Percentiles rank a stretch among this genome's conserved stretches.
These are phyloP conservation scores for Cadophora malorum DNA, from an alignment of 2,329 filamentous ascomycete genomes.

Conservation along the genomic window DNA sequence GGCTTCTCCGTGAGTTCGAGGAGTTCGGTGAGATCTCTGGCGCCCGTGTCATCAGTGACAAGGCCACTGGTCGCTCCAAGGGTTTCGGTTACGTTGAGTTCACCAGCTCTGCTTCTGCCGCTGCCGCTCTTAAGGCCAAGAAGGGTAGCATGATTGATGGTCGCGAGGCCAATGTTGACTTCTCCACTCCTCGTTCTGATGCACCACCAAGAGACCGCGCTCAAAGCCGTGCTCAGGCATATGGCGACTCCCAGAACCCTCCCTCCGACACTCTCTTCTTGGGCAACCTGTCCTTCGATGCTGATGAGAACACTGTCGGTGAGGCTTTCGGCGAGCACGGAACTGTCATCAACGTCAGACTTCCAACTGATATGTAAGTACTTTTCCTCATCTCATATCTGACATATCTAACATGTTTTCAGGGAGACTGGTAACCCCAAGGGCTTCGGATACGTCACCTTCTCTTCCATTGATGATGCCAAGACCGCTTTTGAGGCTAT, in stretches of 20 bases:
- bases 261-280: slow-evolving; percentile 74
- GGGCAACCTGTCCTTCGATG: slow-evolving; percentile 75
- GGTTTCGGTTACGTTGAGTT: slow-evolving; percentile 80
- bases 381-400: neutral
- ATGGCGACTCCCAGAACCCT: slow-evolving; percentile 68
- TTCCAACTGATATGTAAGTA: slow-evolving; percentile 67
- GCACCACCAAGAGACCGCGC: slow-evolving; percentile 55
- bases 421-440: slow-evolving; percentile 70
- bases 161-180: slow-evolving; percentile 73
- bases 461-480: slow-evolving; percentile 70
- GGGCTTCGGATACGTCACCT: slow-evolving; percentile 78
- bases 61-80: slow-evolving; percentile 70
- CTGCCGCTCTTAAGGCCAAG: slow-evolving; percentile 68
- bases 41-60: slow-evolving; percentile 71
- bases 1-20: slow-evolving; percentile 72
- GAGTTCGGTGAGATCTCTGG: slow-evolving; percentile 69
- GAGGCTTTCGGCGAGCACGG: slow-evolving; percentile 70
- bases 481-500: slow-evolving; percentile 66
- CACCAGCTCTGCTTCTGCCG: slow-evolving; percentile 62
- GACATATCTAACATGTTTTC: slow-evolving; percentile 37
- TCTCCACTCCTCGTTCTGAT: slow-evolving; percentile 65
- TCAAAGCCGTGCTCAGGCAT: slow-evolving; percentile 58
- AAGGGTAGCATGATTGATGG: slow-evolving; percentile 69
- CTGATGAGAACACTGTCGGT: slow-evolving; percentile 66
- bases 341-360: slow-evolving; percentile 68